Base-by-base conservation (phyloP, 176 grass and related monocot species). In the Carex cristatella region DNA sequence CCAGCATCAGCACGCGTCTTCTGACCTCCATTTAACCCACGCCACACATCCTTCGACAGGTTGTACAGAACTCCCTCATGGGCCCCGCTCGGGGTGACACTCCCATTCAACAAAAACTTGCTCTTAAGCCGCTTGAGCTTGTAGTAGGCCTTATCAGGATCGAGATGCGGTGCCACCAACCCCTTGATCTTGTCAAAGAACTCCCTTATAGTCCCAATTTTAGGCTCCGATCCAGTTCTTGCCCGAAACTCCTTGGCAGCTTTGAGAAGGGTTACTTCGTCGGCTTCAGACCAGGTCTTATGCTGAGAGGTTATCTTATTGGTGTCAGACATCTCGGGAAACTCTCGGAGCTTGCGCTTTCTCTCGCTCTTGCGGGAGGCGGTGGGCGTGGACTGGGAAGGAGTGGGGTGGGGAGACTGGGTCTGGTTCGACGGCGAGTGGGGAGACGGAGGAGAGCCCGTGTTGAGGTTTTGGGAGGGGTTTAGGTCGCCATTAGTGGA, bases 81-180 rank as follows among this genome's bases (percentile, higher is more conserved):
- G 9, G 73, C 23, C 32, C 62, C 83, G 81, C 61, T 82, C 69
- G 77, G 38, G 0, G 84, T 68, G 0, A 55, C 18, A 4, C 51
- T 59, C 10, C 64, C 33, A 0, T 77, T 70, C 87, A 85, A 85
- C 54, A 90, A 66, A 84, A 87, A 94, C 90, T 94, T 94, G 89
- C 90, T 87, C 89, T 97, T 97, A 81, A 94, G 89, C 27, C 90
- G 90, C 92, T 92, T 94, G 60, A 94, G 92, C 87, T 97, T 97
- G 90, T 97, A 97, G 83, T 89, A 91, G 1, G 87, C 74, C 87
- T 91, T 92, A 80, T 88, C 84, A 64, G 86, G 85, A 83, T 90
- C 75, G 19, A 94, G 81, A 87, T 93, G 84, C 0, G 84, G 72
- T 3, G 86, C 33, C 58, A 97, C 74, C 53, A 65, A 79, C 44